Percentiles rank a stretch among this genome's conserved stretches.
Evolutionary conservation across 139 green algal genomes (phyloP).

Genomic region (Chlamydomonas applanata): DNA sequence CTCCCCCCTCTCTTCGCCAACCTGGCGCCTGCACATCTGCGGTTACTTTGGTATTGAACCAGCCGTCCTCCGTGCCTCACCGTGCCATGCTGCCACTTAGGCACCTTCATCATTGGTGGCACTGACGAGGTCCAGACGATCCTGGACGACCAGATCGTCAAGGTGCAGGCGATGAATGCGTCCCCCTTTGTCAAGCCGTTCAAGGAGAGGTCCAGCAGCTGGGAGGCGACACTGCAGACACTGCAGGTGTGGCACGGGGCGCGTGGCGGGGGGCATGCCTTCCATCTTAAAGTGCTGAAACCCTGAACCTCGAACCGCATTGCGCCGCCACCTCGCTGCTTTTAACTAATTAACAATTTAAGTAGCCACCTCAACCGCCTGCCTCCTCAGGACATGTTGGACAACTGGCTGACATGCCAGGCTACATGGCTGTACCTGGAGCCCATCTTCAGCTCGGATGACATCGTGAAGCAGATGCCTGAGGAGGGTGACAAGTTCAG

Average conservation of each 20-base stretch:
- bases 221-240: slow-evolving; percentile 39
- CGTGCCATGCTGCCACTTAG: not conserved
- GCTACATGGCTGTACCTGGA: slow-evolving; percentile 86
- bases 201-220: slow-evolving; percentile 45
- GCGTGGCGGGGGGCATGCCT: too few relatives aligned
- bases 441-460: slow-evolving; percentile 79
- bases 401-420: slow-evolving; percentile 83
- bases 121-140: slow-evolving; percentile 82
- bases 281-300: too few relatives aligned
- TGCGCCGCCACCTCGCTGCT: not conserved
- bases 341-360: not conserved
- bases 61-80: too few relatives aligned
- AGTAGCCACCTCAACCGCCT: not conserved
- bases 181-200: slow-evolving; percentile 82
- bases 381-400: slow-evolving; percentile 68
- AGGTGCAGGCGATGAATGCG: slow-evolving; percentile 75
- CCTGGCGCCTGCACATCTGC: too few relatives aligned
- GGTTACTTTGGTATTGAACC: too few relatives aligned
- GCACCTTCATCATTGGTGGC: slow-evolving; percentile 82
- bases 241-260: slow-evolving; percentile 21
- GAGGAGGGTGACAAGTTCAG: slow-evolving; percentile 83
- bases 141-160: slow-evolving; percentile 74
- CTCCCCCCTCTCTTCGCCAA: too few relatives aligned
- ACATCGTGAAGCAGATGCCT: slow-evolving; percentile 87
- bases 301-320: not conserved